Base-by-base conservation (phyloP, 768 basidiomycete genomes). In the Lactarius quietus region DNA sequence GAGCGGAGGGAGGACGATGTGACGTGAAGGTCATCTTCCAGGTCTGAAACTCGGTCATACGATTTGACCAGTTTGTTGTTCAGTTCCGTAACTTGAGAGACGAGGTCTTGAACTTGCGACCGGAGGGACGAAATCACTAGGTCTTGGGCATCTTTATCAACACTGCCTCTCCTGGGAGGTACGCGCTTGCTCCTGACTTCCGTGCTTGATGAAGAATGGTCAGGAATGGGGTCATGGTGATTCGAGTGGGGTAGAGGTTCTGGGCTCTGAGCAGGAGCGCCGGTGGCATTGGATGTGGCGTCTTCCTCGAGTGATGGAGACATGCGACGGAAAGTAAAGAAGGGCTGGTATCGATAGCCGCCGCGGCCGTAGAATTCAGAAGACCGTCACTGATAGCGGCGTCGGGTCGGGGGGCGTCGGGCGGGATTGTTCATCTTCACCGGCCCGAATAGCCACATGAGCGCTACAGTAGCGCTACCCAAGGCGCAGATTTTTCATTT, bases 21-120 rank as follows among this genome's bases (percentile, higher is more conserved):
- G 59, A 89, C 81, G 71, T 95, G 90, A 15, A 95, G 77, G 63
- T 91, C 84, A 73, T 98, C 96, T 74, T 98, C 95, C 58, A 99
- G 83, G 80, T 93, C 88, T 20, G 95, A 95, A 35, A 96, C 86
- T 35, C 92, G 85, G 74, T 95, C 92, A 75, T 97, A 96, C 2
- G 92, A 92, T 66, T 86, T 82, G 66, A 99, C 93, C 56, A 99
- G 89, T 74, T 98, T 98, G 76, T 81, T 78, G 76, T 98, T 98
- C 68, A 98, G 88, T 73, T 91, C 85, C 31, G 87, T 86, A 54
- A 97, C 92, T 75, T 98, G 96, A 18, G 90, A 86, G 72, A 93
- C 87, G 52, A 98, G 82, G 73, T 97, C 92, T 57, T 89, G 85
- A 12, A 96, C 84, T 75, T 97, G 94, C 1, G 80, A 73, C 26